phyloP scores from a whole-genome alignment of 345 rosid genomes.

The Excoecaria cochinchinensis region DNA sequence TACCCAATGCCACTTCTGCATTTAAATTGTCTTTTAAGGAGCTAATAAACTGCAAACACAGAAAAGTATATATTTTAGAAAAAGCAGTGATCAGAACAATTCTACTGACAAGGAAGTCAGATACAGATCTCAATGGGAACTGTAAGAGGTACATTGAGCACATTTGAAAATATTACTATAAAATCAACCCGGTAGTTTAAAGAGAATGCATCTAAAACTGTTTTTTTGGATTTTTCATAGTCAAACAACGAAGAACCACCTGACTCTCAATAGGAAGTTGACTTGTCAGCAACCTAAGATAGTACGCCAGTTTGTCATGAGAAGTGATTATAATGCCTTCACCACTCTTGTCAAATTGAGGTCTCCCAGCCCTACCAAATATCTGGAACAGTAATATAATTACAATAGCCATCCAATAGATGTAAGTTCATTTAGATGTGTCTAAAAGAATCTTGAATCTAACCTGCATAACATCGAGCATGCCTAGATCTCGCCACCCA shows the following conservation, averaged over 20 bases:
- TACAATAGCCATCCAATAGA: neutral
- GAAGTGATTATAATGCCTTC: conserved; percentile 98
- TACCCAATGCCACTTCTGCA: conserved; percentile 97
- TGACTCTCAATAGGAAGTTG: conserved; percentile 99
- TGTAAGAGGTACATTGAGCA: neutral
- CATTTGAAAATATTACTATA: neutral
- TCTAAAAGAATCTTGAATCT: conserved; percentile 8
- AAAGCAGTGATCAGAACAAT: neutral
- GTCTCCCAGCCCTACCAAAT: conserved; percentile 99
- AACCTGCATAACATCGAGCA: conserved; percentile 99
- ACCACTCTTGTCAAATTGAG: conserved; percentile 98
- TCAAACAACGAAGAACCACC: conserved; percentile 42
- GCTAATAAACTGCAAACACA: conserved; percentile 72
- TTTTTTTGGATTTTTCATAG: neutral
- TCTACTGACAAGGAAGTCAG: neutral
- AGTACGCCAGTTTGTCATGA: conserved; percentile 90
- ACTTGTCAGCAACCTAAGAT: conserved; percentile 82
- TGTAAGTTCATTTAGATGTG: conserved; percentile 5
- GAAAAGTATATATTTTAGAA: conserved; percentile 3
- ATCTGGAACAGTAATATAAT: conserved; percentile 47
- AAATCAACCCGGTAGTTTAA: neutral
- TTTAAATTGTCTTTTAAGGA: conserved; percentile 91
- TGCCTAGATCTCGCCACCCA: conserved; percentile 97
- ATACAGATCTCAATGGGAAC: neutral
- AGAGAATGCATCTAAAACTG: neutral